Evolutionary conservation across 129 eudicot species (phyloP), one percentile per base, ranked within the genome.

Genomic region (sunflower (Helianthus annuus)): DNA sequence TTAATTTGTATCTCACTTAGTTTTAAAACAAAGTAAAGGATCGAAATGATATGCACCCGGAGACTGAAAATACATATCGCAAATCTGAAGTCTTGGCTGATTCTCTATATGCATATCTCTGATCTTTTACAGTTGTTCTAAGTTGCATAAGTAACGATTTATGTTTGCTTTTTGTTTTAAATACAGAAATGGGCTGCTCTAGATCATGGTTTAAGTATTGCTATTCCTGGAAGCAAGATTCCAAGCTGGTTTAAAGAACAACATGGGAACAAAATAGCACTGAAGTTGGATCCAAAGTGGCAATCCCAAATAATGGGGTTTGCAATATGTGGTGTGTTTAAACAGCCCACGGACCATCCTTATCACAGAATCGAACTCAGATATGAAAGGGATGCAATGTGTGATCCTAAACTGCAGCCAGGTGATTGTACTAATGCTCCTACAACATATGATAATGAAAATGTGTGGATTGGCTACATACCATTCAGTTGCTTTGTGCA

Each of bases 231-330:
- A 11, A 45, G 51, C 27, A 64, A n/a, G 32, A 67, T 48, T 48
- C 71, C 71, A 46, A 67, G 58, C 42, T 67, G 71, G 71, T 67
- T 67, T 17, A 48, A 46, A 46, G 57, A 67, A 48, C 44, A 67
- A 67, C 10, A 46, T 67, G 71, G 71, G 6, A 0, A n/a, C 40
- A 6, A 22, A 10, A 67, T 48, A 22, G 2, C 42, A 22, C 22
- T 67, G 14, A 49, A 68, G 44, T 27, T 68, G 34, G 46, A 42
- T 14, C 14, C 44, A 13, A 68, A 49, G 32, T 68, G 60, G 44
- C 45, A 68, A 5, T 5, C 59, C 46, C 6, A 49, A 29, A 49
- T 68, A 45, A 11, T 24, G 44, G 72, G 72, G 24, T 48, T 68
- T 27, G 72, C 72, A 3, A 24, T 48, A 67, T 45, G 57, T 6